These are phyloP conservation scores for Fusarium proliferatum DNA, from an alignment of 2,329 filamentous ascomycete species.

Conservation along the genomic window DNA sequence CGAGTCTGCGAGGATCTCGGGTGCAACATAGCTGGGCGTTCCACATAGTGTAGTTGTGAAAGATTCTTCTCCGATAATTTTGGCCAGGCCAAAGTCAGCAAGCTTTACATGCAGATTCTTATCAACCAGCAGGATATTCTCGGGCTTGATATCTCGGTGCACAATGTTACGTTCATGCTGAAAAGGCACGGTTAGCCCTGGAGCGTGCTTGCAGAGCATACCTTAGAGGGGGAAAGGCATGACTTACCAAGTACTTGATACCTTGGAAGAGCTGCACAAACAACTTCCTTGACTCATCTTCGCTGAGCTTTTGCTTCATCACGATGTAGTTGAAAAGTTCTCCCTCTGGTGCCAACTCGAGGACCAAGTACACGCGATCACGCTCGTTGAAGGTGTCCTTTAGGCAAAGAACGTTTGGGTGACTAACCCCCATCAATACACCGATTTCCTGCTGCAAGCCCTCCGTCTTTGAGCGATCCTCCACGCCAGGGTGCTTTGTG, in stretches of 20 bases:
- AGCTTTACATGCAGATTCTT: constrained; percentile 89
- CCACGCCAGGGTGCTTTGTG: constrained; percentile 82
- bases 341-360: constrained; percentile 91
- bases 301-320: constrained; percentile 86
- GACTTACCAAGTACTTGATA: constrained; percentile 89
- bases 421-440: constrained; percentile 95
- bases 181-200: constrained; percentile 1
- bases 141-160: constrained; percentile 96
- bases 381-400: constrained; percentile 95
- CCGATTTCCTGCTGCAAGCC: constrained; percentile 95
- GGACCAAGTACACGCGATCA: constrained; percentile 88
- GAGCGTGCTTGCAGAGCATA: neutral
- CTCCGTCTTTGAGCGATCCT: constrained; percentile 85
- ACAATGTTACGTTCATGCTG: constrained; percentile 98
- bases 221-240: neutral
- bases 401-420: constrained; percentile 90
- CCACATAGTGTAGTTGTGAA: constrained; percentile 97
- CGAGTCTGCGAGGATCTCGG: constrained; percentile 88
- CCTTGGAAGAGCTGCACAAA: constrained; percentile 94
- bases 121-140: constrained; percentile 92
- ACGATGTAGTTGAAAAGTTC: constrained; percentile 97
- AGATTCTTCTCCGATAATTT: constrained; percentile 98
- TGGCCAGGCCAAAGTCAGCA: constrained; percentile 95
- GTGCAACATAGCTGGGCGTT: constrained; percentile 97
- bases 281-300: constrained; percentile 85